Percentiles rank a stretch among this genome's conserved stretches.
phyloP scores from a whole-genome alignment of 352 stramenopile species.

The Thalassiosira mediterranea region DNA sequence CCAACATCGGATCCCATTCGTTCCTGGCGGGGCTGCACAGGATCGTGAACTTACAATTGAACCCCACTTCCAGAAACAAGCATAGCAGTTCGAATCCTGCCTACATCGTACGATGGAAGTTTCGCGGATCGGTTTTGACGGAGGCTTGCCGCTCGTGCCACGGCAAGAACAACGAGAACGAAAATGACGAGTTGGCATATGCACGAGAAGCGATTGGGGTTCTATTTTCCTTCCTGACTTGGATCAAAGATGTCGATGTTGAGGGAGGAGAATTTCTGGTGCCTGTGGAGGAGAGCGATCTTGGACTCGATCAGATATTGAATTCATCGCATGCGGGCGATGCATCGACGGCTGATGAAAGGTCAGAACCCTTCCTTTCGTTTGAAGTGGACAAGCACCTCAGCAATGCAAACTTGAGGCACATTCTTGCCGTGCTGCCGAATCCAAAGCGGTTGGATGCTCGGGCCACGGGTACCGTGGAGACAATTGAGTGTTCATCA shows the following conservation, averaged over 20 bases:
- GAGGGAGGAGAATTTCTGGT: conserved; percentile 26
- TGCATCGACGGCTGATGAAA: conserved; percentile 6
- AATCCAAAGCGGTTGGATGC: conserved; percentile 50
- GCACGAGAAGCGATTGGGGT: conserved; percentile 37
- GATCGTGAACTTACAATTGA: conserved; percentile 40
- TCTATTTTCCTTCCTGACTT: conserved; percentile 49
- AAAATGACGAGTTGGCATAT: conserved; percentile 44
- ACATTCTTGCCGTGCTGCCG: conserved; percentile 39
- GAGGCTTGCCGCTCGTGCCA: conserved; percentile 36
- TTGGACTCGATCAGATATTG: too few species aligned
- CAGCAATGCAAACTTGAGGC: conserved; percentile 39
- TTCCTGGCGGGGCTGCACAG: conserved; percentile 50
- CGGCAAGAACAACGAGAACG: conserved; percentile 9
- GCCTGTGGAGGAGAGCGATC: conserved; percentile 10
- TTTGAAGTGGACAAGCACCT: conserved; percentile 51
- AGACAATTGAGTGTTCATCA: conserved; percentile 19
- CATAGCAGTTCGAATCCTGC: conserved; percentile 10
- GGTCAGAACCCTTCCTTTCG: conserved; percentile 27
- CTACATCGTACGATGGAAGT: conserved; percentile 48
- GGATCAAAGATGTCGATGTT: conserved; percentile 33
- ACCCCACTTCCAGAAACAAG: conserved; percentile 9
- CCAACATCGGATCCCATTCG: conserved; percentile 48
- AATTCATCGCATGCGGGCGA: too few species aligned
- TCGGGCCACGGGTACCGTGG: conserved; percentile 36
- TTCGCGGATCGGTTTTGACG: conserved; percentile 45